Conservation (phyloP, 306 rosid genomes). For the Vigna angularis region DNA sequence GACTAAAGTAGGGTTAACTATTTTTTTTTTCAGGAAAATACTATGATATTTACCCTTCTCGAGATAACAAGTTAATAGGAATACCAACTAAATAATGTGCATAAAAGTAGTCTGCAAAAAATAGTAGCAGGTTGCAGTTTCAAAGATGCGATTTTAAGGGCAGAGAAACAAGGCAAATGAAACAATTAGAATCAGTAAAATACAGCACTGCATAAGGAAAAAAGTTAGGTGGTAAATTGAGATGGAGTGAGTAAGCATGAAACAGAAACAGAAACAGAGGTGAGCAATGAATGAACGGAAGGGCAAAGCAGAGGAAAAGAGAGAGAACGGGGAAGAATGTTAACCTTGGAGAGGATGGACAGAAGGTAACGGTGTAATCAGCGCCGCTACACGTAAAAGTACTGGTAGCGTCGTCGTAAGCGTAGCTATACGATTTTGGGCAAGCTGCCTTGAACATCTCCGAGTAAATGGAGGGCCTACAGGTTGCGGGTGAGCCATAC, state of each 20-base stretch:
- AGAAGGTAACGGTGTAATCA: slow-evolving; percentile 82
- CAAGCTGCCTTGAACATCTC: slow-evolving; percentile 86
- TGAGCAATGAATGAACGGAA: not conserved
- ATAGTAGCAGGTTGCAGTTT: not conserved
- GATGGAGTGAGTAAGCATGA: too few relatives aligned
- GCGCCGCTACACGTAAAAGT: slow-evolving; percentile 87
- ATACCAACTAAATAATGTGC: not conserved
- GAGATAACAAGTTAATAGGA: not conserved
- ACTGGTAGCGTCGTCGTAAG: slow-evolving; percentile 85
- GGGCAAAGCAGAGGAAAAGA: not conserved
- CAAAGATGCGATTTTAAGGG: not conserved
- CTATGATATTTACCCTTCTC: not conserved
- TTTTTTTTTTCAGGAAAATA: not conserved
- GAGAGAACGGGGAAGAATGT: not conserved
- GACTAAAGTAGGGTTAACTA: not conserved
- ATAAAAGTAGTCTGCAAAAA: not conserved
- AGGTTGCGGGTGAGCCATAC: slow-evolving; percentile 70
- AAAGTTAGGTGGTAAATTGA: not conserved
- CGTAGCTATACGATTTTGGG: slow-evolving; percentile 89
- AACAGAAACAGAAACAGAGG: not conserved
- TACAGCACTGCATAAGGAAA: too few relatives aligned
- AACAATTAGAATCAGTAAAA: not conserved
- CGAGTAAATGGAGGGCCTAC: slow-evolving; percentile 79
- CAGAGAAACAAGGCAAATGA: not conserved
- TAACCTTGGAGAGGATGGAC: slow-evolving; percentile 79